Conservation (phyloP, 306 rosid species). For the Lupinus albus region DNA sequence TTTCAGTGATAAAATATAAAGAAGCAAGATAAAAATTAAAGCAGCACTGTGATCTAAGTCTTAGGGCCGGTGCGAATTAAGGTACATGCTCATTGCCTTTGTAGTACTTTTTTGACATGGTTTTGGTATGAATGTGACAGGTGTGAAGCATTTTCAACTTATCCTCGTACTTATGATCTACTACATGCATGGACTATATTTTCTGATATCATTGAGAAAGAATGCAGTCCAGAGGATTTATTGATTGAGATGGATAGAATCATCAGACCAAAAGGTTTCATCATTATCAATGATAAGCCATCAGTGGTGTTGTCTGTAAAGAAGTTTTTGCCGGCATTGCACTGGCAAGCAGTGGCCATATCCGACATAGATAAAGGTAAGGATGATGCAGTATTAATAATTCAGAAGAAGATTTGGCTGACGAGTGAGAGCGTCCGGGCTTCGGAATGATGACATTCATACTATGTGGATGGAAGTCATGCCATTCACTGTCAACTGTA, state of each 20-base stretch:
- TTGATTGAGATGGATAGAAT: slow-evolving; percentile 93
- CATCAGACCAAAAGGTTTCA: slow-evolving; percentile 79
- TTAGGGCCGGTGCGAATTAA: neutral
- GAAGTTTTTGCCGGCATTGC: slow-evolving; percentile 71
- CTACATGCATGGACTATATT: slow-evolving; percentile 85
- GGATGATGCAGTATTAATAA: slow-evolving; percentile 59
- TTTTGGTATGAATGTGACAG: slow-evolving; percentile 47
- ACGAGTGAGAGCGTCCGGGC: slow-evolving; percentile 69
- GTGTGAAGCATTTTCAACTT: slow-evolving; percentile 92
- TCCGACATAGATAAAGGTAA: slow-evolving; percentile 44
- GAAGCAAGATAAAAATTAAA: slow-evolving; percentile 17
- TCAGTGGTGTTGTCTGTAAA: slow-evolving; percentile 61
- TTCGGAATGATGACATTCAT: slow-evolving; percentile 47
- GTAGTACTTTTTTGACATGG: slow-evolving; percentile 28
- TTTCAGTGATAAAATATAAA: neutral
- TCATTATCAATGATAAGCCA: slow-evolving; percentile 69
- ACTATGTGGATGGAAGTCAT: neutral
- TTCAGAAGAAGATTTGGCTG: slow-evolving; percentile 91
- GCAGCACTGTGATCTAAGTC: neutral
- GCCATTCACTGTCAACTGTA: slow-evolving; percentile 13
- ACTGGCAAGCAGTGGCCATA: slow-evolving; percentile 75
- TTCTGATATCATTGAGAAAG: slow-evolving; percentile 76
- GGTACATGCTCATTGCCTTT: neutral
- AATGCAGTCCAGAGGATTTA: slow-evolving; percentile 77
- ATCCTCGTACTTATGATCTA: slow-evolving; percentile 89